Evolutionary conservation across 495 filamentous ascomycete species (phyloP), one percentile per base, ranked within the genome.

Genomic region (Aspergillus nidulans): DNA sequence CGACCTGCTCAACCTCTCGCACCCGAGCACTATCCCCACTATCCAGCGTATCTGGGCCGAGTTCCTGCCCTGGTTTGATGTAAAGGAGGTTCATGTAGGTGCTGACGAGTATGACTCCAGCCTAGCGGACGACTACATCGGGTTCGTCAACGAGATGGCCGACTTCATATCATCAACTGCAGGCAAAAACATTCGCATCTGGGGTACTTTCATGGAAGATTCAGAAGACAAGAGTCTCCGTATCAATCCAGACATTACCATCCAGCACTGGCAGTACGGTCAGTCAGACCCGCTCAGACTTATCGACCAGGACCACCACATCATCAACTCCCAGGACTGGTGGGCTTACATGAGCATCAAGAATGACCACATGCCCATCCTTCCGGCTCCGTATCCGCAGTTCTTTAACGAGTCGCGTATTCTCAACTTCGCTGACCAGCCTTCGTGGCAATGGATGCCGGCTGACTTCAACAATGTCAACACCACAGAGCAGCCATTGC

Each of bases 191-290:
- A 69, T 77, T 12, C 65, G 80, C 1, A 81, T 83, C 39, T 83
- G 79, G 80, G 79, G 80, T 0, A 82, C 80, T 0, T 32, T 32
- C 19, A 39, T 49, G 47, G 57, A 74, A 12, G 77, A 80, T 49
- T 77, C 80, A 0, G 73, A 73, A 1, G 23, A 20, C 5, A 53
- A 67, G 10, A 66, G 60, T 1, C 58, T 65, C 1, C 61, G 60
- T 1, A 73, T 81, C 38, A 65, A 71, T 8, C 66, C 63, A 10
- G 67, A 75, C 40, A 66, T 81, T 32, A 76, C 73, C 10, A 73
- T 77, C 9, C 79, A 83, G 60, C 80, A 82, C 55, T 83, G 80
- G 80, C 79, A 83, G 50, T 78, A 77, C 53, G 80, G 79, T 15
- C 72, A 83, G 49, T 82, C 79, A 0, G 78, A 83, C 34, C 78